Base-by-base conservation (phyloP, 371 early-diverging fungal species). In the Basidiobolus meristosporus region DNA sequence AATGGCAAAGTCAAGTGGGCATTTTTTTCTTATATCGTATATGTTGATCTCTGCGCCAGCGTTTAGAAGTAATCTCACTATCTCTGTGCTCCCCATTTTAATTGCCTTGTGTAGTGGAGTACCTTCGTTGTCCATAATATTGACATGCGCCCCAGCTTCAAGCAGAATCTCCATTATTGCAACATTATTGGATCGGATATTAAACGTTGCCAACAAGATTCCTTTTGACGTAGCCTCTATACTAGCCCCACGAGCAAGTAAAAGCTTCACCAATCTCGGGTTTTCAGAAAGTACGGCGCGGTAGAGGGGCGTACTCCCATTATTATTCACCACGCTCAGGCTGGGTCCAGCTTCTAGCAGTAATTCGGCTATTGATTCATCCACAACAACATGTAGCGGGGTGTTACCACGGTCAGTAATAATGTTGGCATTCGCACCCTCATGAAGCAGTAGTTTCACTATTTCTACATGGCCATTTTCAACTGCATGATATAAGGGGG, bases 91-190 rank as follows among this genome's bases (percentile, higher is more conserved):
- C 0, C 76, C 80, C 45, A 76, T 75, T 26, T 73, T 55, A 20
- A 74, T 64, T 7, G 84, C 84, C 54, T 84, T 83, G 54, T 89
- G 90, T 20, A n/a, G n/a, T n/a, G n/a, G n/a, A n/a, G n/a, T n/a
- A n/a, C n/a, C n/a, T n/a, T n/a, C n/a, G n/a, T n/a, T n/a, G n/a
- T n/a, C n/a, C n/a, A n/a, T n/a, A n/a, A n/a, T n/a, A n/a, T n/a
- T n/a, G n/a, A n/a, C n/a, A n/a, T n/a, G n/a, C n/a, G n/a, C n/a
- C n/a, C n/a, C n/a, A n/a, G n/a, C n/a, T n/a, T n/a, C n/a, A n/a
- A n/a, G n/a, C n/a, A n/a, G n/a, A n/a, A n/a, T n/a, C n/a, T n/a
- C n/a, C n/a, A n/a, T n/a, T n/a, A n/a, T n/a, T n/a, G n/a, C n/a
- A n/a, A n/a, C n/a, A n/a, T n/a, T n/a, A n/a, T n/a, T n/a, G n/a